Conservation (phyloP, 2,329 filamentous ascomycete genomes). For the Diplodia corticola region DNA sequence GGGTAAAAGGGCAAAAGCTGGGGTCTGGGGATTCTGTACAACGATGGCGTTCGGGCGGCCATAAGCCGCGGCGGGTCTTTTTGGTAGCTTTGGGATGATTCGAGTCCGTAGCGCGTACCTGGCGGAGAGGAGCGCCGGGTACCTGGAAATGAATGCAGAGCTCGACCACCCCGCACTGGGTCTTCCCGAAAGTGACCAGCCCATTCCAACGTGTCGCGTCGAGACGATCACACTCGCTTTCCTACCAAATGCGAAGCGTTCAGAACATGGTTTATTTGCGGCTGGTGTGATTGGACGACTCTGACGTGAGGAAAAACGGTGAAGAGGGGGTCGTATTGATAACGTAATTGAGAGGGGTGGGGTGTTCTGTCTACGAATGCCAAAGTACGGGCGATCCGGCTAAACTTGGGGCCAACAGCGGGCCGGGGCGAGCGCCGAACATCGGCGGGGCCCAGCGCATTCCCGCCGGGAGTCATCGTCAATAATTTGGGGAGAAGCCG, state of each 20-base stretch:
- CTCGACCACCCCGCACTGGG: too few species aligned
- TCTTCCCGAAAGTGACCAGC: too few species aligned
- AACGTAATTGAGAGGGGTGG: too few species aligned
- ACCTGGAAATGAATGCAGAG: conserved; percentile 21
- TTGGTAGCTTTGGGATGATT: neutral
- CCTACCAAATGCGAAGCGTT: too few species aligned
- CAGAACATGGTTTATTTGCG: neutral
- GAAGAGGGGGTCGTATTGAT: too few species aligned
- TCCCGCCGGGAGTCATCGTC: conserved; percentile 6
- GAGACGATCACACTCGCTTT: too few species aligned
- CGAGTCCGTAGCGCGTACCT: conserved; percentile 5
- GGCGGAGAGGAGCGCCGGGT: conserved; percentile 4
- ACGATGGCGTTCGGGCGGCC: conserved; percentile 21
- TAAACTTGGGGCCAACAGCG: too few species aligned
- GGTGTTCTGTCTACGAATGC: too few species aligned
- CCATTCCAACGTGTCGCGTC: too few species aligned
- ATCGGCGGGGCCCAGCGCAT: conserved; percentile 8
- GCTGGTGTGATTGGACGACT: conserved; percentile 12
- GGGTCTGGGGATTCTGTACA: conserved; percentile 18
- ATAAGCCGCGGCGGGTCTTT: too few species aligned
- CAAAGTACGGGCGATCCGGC: too few species aligned
- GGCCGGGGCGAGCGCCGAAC: neutral
- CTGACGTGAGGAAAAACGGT: conserved; percentile 9
- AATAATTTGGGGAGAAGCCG: neutral
- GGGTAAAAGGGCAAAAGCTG: too few species aligned